These are phyloP conservation scores for Dryas integrifolia DNA, from an alignment of 331 rosid genomes.

Conservation along the genomic window DNA sequence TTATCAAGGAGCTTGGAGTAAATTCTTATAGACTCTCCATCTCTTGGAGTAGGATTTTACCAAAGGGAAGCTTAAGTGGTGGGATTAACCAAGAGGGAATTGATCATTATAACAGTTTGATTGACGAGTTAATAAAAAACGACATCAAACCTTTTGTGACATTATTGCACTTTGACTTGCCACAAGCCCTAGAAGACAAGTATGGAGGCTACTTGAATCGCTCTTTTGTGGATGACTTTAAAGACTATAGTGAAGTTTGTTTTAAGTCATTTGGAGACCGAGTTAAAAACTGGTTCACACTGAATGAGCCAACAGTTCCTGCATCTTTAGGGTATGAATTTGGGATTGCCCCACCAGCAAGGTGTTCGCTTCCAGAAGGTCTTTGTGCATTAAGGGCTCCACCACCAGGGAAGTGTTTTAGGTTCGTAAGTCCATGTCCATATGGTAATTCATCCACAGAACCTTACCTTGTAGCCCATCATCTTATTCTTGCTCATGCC, in stretches of 20 bases:
- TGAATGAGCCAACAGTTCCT: constrained; percentile 28
- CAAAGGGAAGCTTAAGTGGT: constrained; percentile 15
- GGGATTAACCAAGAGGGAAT: constrained; percentile 17
- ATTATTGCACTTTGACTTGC: constrained; percentile 24
- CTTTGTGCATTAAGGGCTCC: not conserved
- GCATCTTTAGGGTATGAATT: constrained; percentile 11
- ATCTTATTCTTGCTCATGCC: constrained; percentile 28
- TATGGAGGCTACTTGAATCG: constrained; percentile 28
- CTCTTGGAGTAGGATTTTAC: constrained; percentile 23
- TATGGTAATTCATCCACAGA: constrained; percentile 30
- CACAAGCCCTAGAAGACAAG: constrained; percentile 26
- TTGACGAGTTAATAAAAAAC: not conserved
- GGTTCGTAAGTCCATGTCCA: not conserved
- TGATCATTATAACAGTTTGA: constrained; percentile 19
- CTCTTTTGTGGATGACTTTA: constrained; percentile 24
- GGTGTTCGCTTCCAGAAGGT: constrained; percentile 7
- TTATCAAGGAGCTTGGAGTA: constrained; percentile 16
- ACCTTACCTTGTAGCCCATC: constrained; percentile 27
- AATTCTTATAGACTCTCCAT: constrained; percentile 18
- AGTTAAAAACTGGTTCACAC: constrained; percentile 35
- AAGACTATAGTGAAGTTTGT: constrained; percentile 27
- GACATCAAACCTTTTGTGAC: constrained; percentile 30
- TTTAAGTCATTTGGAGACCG: constrained; percentile 37
- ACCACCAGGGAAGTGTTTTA: not conserved
- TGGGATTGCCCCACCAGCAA: constrained; percentile 23